A percentile compares a stretch with the other conserved stretches of the same genome.
Evolutionary conservation across 169 alveolate genomes (phyloP).

Genomic region (Plasmodium fragile): DNA sequence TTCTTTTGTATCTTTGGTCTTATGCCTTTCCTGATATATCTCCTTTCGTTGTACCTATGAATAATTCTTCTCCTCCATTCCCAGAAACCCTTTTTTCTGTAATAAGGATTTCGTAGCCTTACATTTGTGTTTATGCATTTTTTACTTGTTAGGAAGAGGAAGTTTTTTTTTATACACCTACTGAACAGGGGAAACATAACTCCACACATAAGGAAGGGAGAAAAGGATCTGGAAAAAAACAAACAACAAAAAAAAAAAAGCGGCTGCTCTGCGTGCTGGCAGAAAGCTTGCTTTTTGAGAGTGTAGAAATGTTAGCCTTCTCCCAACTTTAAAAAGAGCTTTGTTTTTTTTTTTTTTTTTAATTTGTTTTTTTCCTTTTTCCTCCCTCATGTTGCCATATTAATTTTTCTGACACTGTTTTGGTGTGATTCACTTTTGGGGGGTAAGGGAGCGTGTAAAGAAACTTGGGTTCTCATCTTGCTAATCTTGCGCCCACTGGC

Average conservation of each 20-base stretch:
- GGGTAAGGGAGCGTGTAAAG: neutral
- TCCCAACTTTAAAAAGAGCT: neutral
- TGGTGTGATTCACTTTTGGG: neutral
- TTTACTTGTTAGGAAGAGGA: constrained; percentile 17
- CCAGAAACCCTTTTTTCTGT: constrained; percentile 87
- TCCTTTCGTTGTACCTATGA: constrained; percentile 74
- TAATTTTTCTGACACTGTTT: neutral
- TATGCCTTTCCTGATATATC: constrained; percentile 81
- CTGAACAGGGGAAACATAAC: constrained; percentile 7
- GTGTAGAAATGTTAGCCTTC: constrained; percentile 8
- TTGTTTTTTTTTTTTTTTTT: constrained; percentile 19
- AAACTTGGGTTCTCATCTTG: neutral
- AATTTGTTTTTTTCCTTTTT: neutral
- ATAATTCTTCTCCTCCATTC: constrained; percentile 87
- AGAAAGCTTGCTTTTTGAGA: neutral
- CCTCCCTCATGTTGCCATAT: neutral
- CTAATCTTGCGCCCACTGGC: neutral
- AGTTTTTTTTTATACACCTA: neutral
- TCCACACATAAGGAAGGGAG: neutral
- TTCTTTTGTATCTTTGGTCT: constrained; percentile 81
- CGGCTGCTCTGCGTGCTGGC: neutral
- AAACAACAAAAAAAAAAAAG: neutral
- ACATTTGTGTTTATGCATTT: constrained; percentile 79
- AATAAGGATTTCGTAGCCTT: constrained; percentile 84
- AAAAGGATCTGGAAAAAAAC: neutral